Conservation (phyloP, 495 filamentous ascomycete genomes). For the Trichocladium uniseriatum region DNA sequence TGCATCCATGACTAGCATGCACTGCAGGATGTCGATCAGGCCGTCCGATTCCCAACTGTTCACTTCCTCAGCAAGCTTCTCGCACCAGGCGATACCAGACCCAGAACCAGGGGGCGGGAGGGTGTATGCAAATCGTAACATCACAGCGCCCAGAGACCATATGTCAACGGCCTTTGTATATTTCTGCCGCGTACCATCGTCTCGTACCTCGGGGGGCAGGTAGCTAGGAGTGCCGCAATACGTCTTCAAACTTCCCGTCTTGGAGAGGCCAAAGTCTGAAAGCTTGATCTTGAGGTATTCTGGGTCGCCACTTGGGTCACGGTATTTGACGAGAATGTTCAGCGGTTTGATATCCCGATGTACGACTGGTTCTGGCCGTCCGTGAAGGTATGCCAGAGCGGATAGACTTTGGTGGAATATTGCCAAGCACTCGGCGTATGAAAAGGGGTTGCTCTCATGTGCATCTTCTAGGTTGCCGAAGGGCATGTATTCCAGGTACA, state of each 20-base stretch:
- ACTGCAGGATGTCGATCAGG: neutral
- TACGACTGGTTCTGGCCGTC: neutral
- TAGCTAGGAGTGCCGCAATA: neutral
- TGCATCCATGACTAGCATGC: neutral
- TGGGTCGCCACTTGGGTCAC: neutral
- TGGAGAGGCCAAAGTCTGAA: neutral
- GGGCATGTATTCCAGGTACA: neutral
- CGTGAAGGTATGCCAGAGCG: neutral
- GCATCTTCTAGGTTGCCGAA: neutral
- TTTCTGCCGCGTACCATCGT: neutral
- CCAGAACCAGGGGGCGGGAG: neutral
- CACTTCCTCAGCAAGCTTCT: neutral
- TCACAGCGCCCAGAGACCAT: constrained; percentile 9
- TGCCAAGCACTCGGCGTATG: neutral
- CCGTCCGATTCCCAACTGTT: neutral
- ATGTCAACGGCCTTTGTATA: constrained; percentile 8
- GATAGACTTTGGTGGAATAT: neutral
- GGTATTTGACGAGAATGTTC: neutral
- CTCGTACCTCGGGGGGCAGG: neutral
- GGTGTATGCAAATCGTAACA: constrained; percentile 1
- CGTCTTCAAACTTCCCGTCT: neutral
- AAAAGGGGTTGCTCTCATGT: neutral
- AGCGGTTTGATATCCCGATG: neutral
- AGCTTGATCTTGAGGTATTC: neutral
- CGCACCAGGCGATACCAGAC: neutral